Conservation (phyloP, 441 rosid species). For the Pelargonium cotyledonis region DNA sequence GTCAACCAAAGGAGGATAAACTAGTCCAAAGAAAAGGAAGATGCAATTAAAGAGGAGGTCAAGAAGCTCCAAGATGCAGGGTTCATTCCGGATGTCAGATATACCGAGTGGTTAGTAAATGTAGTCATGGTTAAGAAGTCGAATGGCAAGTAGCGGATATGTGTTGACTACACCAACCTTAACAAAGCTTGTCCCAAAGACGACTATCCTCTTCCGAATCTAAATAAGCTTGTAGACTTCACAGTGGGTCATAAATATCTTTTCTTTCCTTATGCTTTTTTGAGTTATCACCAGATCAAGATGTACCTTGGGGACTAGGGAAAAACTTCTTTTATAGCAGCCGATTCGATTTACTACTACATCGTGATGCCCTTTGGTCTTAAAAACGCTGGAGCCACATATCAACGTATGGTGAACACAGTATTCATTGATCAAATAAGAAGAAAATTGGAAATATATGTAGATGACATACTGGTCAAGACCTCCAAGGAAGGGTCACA, state of each 20-base stretch:
- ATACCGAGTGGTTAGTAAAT: too few relatives aligned
- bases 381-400: background rate
- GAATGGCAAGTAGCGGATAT: constrained; percentile 2
- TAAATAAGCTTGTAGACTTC: background rate
- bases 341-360: background rate
- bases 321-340: background rate
- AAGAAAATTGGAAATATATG: background rate
- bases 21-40: background rate
- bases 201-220: background rate
- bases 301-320: background rate
- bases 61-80: too few relatives aligned
- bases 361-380: background rate
- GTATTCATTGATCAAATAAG: background rate
- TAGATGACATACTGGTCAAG: background rate
- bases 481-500: background rate
- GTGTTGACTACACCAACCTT: constrained; percentile 1
- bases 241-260: background rate
- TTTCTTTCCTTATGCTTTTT: background rate
- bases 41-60: too few relatives aligned
- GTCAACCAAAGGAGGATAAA: too few relatives aligned
- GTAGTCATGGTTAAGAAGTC: background rate
- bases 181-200: constrained; percentile 4
- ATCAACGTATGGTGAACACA: background rate
- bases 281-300: background rate
- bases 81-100: too few relatives aligned